Base-by-base conservation (phyloP, 1,284 basidiomycete genomes). In the Fistulinella cinereoalba region DNA sequence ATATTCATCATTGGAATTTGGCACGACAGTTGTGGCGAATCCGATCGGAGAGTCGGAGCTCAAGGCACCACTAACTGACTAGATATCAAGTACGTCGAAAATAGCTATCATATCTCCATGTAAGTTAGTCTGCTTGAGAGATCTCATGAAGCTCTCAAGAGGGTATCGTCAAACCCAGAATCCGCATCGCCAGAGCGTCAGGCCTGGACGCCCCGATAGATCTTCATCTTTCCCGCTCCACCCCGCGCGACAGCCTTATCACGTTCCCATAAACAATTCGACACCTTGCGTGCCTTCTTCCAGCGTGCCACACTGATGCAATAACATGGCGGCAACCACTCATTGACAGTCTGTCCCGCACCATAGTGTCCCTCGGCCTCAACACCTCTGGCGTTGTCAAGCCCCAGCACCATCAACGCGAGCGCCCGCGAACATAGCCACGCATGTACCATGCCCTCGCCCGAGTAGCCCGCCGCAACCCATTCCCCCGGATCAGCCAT, bases 361-460 rank as follows among this genome's bases (percentile, higher is more conserved):
- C 60, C 60, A 15, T 63, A 61, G 9, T 19, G 6, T 32, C 58
- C 62, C 33, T 61, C 62, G 4, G 9, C 8, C 22, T 49, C 47
- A 25, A 58, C 62, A 36, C 64, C 68, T 16, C 52, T 52, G 27
- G 61, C 65, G 10, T 50, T 24, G 19, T 64, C 65, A 7, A 61
- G 52, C 5, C 67, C 72, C 4, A 80, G 63, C 4, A 83, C 62
- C 79, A 83, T 83, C 49, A 70, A 58, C 11, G 80, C 81, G 41
- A 84, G 58, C 4, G 79, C 81, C 49, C 73, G 72, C 2, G 75
- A 73, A 50, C 78, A 76, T 58, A 81, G 56, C 79, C 80, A 84
- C 5, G 80, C 81, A 55, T 83, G 74, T 3, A 77, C 76, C 83
- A 85, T 85, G 5, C 83, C 82, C 52, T 85, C 82, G 1, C 83